Base-by-base conservation (phyloP, 1,139 yeast genomes). In the Debaryomyces fabryi region DNA sequence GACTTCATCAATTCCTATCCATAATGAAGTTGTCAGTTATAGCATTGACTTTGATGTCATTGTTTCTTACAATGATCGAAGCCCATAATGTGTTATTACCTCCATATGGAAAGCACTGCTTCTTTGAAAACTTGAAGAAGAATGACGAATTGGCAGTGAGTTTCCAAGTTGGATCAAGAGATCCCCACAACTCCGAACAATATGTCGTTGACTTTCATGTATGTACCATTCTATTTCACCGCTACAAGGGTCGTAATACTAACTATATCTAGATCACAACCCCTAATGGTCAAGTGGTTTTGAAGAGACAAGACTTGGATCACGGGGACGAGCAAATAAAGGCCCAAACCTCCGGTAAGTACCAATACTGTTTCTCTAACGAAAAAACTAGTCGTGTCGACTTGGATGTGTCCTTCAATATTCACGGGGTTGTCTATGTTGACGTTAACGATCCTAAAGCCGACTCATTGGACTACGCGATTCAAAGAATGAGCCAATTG, bases 111-210 rank as follows among this genome's bases (percentile, higher is more conserved):
- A 86, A 86, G 63, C 87, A 88, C 65, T 93, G 99, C 70, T 93
- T 90, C 71, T 89, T 79, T 62, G 99, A 93, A 67, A 79, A 79
- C 50, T 79, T 93, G 71, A 88, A 85, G 65, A 78, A 78, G 58
- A 88, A 89, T 57, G 99, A 93, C 70, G 92, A 88, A 68, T 76
- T 93, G 60, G 88, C 96, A 21, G 85, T 93, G 52, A 81, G 91
- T 46, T 93, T 87, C 81, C 99, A 93, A 72, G 96, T 89, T 43
- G 98, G 98, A 53, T 90, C 93, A 62, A 83, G 97, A 69, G 86
- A 89, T 63, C 87, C 92, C 42, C 76, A 78, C 55, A 83, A 92
- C 47, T 79, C 88, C 37, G 89, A 86, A 55, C 97, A 91, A 68
- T 76, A 85, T 55, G 80, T 73, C 29, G 85, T 90, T 52, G 96